Base-by-base conservation (phyloP, 805 yeast species). In the Saccharomyces mikatae region DNA sequence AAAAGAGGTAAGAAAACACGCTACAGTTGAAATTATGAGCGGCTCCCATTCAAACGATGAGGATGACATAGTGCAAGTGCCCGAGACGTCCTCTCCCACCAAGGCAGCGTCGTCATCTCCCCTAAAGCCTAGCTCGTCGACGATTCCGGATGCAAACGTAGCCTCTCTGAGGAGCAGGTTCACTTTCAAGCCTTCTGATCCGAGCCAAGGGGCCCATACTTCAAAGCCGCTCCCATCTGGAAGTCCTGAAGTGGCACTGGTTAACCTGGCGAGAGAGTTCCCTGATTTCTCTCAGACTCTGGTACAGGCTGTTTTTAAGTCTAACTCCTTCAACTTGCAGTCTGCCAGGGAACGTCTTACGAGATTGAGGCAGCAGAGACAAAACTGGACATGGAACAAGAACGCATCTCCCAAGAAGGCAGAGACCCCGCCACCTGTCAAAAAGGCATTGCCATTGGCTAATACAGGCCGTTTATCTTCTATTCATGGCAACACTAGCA, bases 11-110 rank as follows among this genome's bases (percentile, higher is more conserved):
- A 22, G 22, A 46, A 28, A 36, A 36, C 8, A 36, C 24, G 44
- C 13, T n/a, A 36, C 24, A 17, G 44, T 36, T 17, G 24, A 36
- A 21, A 36, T 17, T 17, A 54, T 55, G 54, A 46, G 53, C 41
- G 55, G 54, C 46, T 55, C 71, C 27, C 22, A 55, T 47, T 30
- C 49, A 46, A 46, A 52, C 11, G 17, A 51, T 27, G 50, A 52
- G 41, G 56, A 54, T 28, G 61, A 65, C 50, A 67, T 63, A n/a
- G 68, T 80, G 2, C 82, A 80, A 57, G 81, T 80, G 4, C 82
- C 80, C 2, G 77, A 74, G 53, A 78, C 83, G 0, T 78, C 82
- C 0, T 81, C 80, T 10, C 61, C 68, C 14, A 55, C 57, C 4
- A 51, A 53, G 2, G 14, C 51, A 36, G 57, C 53, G 28, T 64